These are phyloP conservation scores for Mycena metata DNA, from an alignment of 768 basidiomycete genomes.

Conservation along the genomic window DNA sequence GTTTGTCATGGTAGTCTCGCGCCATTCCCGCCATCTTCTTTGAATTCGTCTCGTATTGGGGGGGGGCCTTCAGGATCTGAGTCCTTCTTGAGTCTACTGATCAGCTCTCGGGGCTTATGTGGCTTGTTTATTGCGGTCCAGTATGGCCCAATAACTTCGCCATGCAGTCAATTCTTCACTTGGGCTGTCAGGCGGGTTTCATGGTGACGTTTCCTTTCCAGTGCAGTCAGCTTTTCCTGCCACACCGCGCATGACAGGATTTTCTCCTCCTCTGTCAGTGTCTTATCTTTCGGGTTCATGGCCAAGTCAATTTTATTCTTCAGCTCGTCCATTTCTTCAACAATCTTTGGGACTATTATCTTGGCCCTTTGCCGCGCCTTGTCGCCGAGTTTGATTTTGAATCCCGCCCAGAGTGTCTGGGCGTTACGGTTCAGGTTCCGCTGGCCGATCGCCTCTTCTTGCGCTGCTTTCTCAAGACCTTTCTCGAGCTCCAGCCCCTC, in stretches of 20 bases:
- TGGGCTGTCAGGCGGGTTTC: background rate
- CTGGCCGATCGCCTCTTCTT: background rate
- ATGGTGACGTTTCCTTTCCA: background rate
- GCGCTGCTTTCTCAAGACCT: background rate
- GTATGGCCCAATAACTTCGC: slow-evolving; percentile 6
- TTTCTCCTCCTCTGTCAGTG: background rate
- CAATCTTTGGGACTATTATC: background rate
- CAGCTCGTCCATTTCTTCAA: background rate
- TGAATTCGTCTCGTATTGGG: slow-evolving; percentile 9
- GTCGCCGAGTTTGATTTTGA: background rate
- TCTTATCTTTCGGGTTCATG: background rate
- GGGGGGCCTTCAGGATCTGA: background rate
- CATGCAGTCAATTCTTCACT: slow-evolving; percentile 1
- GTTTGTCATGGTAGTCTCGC: background rate
- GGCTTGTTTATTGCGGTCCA: slow-evolving; percentile 3
- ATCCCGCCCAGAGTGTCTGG: background rate
- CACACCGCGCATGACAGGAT: background rate
- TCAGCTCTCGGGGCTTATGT: background rate
- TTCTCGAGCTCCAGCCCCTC: background rate
- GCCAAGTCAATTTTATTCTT: slow-evolving; percentile 1
- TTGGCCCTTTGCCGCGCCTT: background rate
- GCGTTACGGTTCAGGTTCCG: background rate
- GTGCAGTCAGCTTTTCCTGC: background rate
- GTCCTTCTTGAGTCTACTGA: too few species aligned
- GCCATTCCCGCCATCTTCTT: slow-evolving; percentile 14